Evolutionary conservation across 169 alveolate species (phyloP), one percentile per base, ranked within the genome.

Genomic region (Plasmodium vivax): DNA sequence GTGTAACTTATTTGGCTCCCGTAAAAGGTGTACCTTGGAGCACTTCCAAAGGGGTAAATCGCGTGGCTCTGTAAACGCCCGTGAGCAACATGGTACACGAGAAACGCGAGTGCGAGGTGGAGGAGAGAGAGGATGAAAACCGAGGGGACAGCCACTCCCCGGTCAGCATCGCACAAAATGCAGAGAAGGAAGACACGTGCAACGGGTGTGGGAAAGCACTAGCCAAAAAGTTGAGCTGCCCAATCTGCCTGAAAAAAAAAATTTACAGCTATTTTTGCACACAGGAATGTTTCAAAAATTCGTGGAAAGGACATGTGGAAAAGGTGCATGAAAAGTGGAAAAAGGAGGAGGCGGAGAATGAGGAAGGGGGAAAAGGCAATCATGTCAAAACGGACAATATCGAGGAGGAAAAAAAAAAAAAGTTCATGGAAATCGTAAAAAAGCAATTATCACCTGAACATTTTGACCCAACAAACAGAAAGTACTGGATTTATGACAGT

Each of bases 251-350:
- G 84, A 83, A 85, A 32, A 83, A 83, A 71, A 95, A 94, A 36
- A 82, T 84, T 10, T 95, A 96, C 10, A 93, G 98, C 74, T 98
- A 96, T 95, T 99, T 99, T 96, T 99, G 99, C 93, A 94, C 96
- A 30, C 99, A 99, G 95, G 99, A 95, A 14, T 99, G 99, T 85
- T 99, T 99, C 92, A 98, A 98, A 83, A 90, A 88, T 41, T 97
- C 95, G 84, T 99, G 99, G 99, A 88, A 95, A 38, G 95, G 95
- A 62, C 99, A 99, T 97, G 97, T 97, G 36, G 92, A 94, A 27
- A 99, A 99, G 88, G 97, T 97, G 43, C 97, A 91, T 84, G 95
- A 74, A 81, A 83, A 95, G 23, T 92, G 83, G 41, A 51, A 72
- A 68, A 43, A 81, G 23, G 41, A 85, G 8, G 82, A 80, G 16